phyloP scores from a whole-genome alignment of 192 early-diverging fungal species.

The Phycomyces blakesleeanus region DNA sequence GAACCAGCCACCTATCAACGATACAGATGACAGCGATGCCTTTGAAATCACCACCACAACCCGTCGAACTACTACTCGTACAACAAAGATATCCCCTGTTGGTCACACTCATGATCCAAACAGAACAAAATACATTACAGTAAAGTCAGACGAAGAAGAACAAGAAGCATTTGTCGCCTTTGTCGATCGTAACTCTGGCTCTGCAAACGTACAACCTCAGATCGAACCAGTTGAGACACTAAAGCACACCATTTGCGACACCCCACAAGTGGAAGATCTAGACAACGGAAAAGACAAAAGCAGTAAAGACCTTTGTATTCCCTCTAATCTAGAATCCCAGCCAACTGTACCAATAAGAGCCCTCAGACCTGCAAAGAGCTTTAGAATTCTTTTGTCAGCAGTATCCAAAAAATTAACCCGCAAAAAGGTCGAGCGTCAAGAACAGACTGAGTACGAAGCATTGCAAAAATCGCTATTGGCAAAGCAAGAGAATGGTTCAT shows the following conservation, averaged over 20 bases:
- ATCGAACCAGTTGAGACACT: background rate
- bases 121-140: conserved; percentile 24
- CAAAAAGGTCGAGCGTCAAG: conserved; percentile 33
- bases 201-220: background rate
- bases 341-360: background rate
- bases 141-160: conserved; percentile 29
- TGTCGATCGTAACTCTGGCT: conserved; percentile 5
- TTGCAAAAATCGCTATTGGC: background rate
- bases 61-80: background rate
- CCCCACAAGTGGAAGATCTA: background rate
- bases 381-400: conserved; percentile 44
- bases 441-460: conserved; percentile 6
- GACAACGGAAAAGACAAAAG: background rate
- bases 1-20: conserved; percentile 26
- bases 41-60: background rate
- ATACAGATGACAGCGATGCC: conserved; percentile 2
- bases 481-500: background rate
- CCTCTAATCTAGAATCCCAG: background rate
- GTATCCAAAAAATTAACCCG: conserved; percentile 46
- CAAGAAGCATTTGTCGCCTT: conserved; percentile 35
- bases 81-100: background rate
- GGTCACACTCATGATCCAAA: background rate
- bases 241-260: background rate
- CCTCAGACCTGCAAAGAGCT: conserved; percentile 24
- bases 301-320: background rate